Base-by-base conservation (phyloP, 768 basidiomycete species). In the Lactarius evosmus region DNA sequence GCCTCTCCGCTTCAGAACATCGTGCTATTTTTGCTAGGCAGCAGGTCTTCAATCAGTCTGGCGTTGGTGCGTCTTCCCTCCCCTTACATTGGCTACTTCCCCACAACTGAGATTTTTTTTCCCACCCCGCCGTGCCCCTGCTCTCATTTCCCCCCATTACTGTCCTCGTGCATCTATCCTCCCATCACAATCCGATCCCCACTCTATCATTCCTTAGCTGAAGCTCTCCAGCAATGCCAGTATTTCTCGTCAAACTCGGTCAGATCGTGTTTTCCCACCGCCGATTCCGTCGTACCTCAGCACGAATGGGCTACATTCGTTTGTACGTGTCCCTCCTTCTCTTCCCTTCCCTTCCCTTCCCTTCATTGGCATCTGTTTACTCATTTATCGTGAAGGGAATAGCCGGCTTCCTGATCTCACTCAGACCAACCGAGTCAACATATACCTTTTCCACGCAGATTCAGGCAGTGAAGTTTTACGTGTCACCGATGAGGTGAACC, bases 361-460 rank as follows among this genome's bases (percentile, higher is more conserved):
- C 50, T 64, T 9, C 56, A 50, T 52, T 40, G 44, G 50, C 65
- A 63, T 38, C 22, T 11, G 57, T 70, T 63, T 66, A 58, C 58
- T 72, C 57, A 57, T 27, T 53, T 19, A 7, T 61, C 63, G 60
- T 66, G 53, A 73, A 91, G 89, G 90, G 90, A 93, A 93, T 71
- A 87, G 85, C 65, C 79, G 80, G 61, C 79, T 85, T 38, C 89
- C 91, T 7, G 79, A 85, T 64, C 78, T 88, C 56, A 81, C 80
- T 40, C 87, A 88, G 75, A 78, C 73, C 34, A 82, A 85, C 67
- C 67, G 72, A 22, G 89, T 94, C 71, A 81, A 94, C 74, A 78
- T 94, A 67, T 93, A 83, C 76, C 87, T 95, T 58, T 87, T 84
- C 74, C 85, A 85, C 63, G 92, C 82, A 30, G 89, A 91, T 71